Conservation (phyloP, 2,329 filamentous ascomycete species). For the Sporothrix pseudoabietina region DNA sequence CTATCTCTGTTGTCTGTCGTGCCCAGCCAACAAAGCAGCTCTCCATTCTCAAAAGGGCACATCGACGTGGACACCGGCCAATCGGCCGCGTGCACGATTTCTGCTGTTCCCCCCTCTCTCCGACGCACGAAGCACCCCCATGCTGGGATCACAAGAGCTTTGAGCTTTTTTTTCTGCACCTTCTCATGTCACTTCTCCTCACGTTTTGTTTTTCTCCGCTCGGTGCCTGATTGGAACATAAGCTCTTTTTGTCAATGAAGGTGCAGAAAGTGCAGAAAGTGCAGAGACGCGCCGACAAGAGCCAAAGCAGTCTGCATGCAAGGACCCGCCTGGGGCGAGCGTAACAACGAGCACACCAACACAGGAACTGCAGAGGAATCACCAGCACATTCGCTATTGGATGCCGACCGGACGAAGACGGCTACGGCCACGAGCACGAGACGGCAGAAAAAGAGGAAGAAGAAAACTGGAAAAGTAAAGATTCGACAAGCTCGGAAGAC, state of each 20-base stretch:
- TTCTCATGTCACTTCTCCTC: conserved; percentile 6
- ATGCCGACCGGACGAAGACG: conserved; percentile 17
- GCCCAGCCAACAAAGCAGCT: conserved; percentile 2
- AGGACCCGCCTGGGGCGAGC: conserved; percentile 29
- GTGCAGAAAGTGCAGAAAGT: not conserved
- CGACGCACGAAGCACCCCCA: not conserved
- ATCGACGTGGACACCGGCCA: conserved; percentile 37
- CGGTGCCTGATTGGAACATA: conserved; percentile 31
- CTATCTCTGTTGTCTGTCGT: not conserved
- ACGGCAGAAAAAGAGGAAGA: not conserved
- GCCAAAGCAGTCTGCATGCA: conserved; percentile 27
- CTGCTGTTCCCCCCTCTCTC: conserved; percentile 27
- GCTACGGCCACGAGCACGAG: not conserved
- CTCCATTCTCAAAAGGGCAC: not conserved
- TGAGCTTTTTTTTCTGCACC: conserved; percentile 32
- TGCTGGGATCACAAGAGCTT: conserved; percentile 42
- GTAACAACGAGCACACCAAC: conserved; percentile 2
- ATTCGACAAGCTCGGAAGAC: conserved; percentile 37
- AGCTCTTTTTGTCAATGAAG: not conserved
- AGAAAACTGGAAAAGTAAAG: conserved; percentile 37
- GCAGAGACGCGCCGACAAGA: not conserved
- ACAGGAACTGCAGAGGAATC: not conserved
- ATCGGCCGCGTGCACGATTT: conserved; percentile 42
- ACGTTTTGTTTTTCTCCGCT: conserved; percentile 12
- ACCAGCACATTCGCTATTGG: not conserved